These are phyloP conservation scores for Metschnikowia picachoensis DNA, from an alignment of 805 yeast genomes.

Conservation along the genomic window DNA sequence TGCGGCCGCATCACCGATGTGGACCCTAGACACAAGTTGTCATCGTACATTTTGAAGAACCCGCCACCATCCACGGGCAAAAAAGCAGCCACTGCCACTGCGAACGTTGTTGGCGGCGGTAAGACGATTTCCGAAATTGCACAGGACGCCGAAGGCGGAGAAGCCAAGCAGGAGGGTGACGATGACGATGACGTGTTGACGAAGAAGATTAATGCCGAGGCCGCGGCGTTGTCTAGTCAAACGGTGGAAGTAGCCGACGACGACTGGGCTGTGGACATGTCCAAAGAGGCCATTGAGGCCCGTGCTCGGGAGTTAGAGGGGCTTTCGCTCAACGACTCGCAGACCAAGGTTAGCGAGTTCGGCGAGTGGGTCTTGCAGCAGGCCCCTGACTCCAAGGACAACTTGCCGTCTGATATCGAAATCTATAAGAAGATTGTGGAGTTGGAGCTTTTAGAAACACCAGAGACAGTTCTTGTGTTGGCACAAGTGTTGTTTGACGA, in stretches of 20 bases:
- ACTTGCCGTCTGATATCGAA: slow-evolving; percentile 80
- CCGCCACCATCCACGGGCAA: slow-evolving; percentile 73
- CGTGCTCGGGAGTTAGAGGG: slow-evolving; percentile 88
- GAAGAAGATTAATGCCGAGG: slow-evolving; percentile 78
- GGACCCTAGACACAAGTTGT: slow-evolving; percentile 81
- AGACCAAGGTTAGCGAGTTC: slow-evolving; percentile 61
- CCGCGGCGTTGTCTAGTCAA: slow-evolving; percentile 52
- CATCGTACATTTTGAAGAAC: slow-evolving; percentile 85
- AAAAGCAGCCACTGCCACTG: slow-evolving; percentile 84
- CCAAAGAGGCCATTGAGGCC: slow-evolving; percentile 90
- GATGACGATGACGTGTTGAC: slow-evolving; percentile 73
- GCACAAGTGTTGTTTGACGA: slow-evolving; percentile 87
- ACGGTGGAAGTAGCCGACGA: slow-evolving; percentile 75
- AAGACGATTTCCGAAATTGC: slow-evolving; percentile 76
- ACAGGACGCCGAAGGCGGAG: slow-evolving; percentile 39
- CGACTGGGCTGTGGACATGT: slow-evolving; percentile 97
- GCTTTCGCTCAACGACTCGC: slow-evolving; percentile 42
- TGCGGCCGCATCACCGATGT: slow-evolving; percentile 88
- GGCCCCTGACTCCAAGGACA: slow-evolving; percentile 50
- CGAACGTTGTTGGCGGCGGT: slow-evolving; percentile 87
- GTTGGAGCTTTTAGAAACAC: slow-evolving; percentile 64
- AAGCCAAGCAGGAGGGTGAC: slow-evolving; percentile 40
- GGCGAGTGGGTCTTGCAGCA: slow-evolving; percentile 80
- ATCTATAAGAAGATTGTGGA: slow-evolving; percentile 87
- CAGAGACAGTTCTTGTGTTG: slow-evolving; percentile 82